Conservation (phyloP, 352 stramenopile species). For the Saprolegnia diclina region DNA sequence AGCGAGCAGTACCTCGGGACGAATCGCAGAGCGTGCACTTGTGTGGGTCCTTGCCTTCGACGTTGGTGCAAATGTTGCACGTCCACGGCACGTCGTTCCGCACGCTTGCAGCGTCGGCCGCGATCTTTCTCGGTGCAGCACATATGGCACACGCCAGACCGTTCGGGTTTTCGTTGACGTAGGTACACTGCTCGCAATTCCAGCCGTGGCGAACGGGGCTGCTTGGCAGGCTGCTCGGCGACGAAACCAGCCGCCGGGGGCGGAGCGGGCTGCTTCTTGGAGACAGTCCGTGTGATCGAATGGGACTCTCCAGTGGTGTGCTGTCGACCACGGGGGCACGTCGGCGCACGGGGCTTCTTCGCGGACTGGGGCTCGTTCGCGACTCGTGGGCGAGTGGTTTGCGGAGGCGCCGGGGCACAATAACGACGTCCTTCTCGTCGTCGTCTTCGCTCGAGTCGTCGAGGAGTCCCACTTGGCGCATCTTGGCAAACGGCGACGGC, state of each 20-base stretch:
- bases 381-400: not conserved
- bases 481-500: not conserved
- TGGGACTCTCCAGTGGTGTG: too few species aligned
- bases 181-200: constrained; percentile 13
- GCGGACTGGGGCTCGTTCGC: not conserved
- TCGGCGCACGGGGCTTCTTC: not conserved
- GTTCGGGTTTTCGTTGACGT: not conserved
- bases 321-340: too few species aligned
- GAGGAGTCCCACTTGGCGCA: not conserved
- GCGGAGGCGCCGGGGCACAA: not conserved
- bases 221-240: not conserved
- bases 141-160: constrained; percentile 6
- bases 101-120: not conserved
- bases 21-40: constrained; percentile 14
- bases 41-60: not conserved
- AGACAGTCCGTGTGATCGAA: too few species aligned
- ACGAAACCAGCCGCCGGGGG: too few species aligned
- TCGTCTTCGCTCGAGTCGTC: not conserved
- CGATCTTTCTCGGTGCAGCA: not conserved
- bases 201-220: not conserved
- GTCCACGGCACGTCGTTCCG: not conserved
- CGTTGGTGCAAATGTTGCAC: constrained; percentile 22
- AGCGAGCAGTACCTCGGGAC: not conserved
- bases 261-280: too few species aligned
- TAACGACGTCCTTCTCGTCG: not conserved